Evolutionary conservation across 2,329 filamentous ascomycete species (phyloP).

Genomic region (Epichloe glyceriae): DNA sequence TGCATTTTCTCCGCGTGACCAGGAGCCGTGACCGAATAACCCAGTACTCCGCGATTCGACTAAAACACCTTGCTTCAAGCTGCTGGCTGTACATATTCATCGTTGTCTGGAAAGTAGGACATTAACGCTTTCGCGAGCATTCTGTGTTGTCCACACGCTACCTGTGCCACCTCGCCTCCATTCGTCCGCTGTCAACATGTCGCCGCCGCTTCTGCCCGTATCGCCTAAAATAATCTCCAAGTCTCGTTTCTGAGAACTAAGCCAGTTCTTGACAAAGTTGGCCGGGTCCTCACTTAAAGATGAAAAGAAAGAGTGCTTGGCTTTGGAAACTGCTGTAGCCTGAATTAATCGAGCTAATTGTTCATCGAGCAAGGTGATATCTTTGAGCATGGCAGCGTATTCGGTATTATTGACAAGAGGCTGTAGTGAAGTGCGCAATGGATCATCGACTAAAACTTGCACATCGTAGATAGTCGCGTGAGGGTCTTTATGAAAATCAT

Average conservation of each 20-base stretch:
- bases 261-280: conserved; percentile 74
- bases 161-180: conserved; percentile 50
- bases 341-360: conserved; percentile 74
- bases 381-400: conserved; percentile 59
- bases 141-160: conserved; percentile 44
- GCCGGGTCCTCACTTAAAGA: conserved; percentile 70
- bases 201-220: conserved; percentile 48
- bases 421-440: conserved; percentile 54
- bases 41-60: background rate
- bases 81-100: conserved; percentile 8
- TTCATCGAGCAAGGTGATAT: conserved; percentile 68
- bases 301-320: conserved; percentile 79
- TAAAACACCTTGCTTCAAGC: background rate
- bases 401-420: conserved; percentile 55
- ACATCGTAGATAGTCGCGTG: conserved; percentile 82
- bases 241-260: conserved; percentile 82
- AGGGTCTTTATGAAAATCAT: conserved; percentile 63
- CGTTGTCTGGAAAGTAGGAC: conserved; percentile 43
- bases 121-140: conserved; percentile 50
- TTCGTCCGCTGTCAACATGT: conserved; percentile 46
- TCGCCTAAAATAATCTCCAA: conserved; percentile 81
- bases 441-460: conserved; percentile 71
- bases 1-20: background rate
- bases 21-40: background rate
- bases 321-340: conserved; percentile 71